A percentile compares a stretch with the other conserved stretches of the same genome.
Conservation (phyloP, 2,329 filamentous ascomycete genomes). For the Dactylellina parvicollis region DNA sequence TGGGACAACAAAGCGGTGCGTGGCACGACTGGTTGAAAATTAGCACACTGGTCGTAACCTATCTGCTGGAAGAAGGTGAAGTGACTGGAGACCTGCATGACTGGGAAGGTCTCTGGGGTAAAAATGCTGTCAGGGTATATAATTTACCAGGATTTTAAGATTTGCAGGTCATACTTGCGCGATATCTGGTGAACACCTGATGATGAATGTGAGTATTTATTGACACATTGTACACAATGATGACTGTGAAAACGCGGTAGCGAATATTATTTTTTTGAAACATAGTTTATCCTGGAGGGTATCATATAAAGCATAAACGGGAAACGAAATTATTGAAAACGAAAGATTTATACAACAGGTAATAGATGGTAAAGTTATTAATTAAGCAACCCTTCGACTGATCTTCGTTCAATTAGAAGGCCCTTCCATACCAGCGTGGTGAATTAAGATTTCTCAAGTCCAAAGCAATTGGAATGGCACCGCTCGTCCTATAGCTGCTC, state of each 20-base stretch:
- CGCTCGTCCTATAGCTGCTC: conserved; percentile 39
- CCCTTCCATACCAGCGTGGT: conserved; percentile 41
- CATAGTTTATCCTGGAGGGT: conserved; percentile 21
- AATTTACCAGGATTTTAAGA: neutral
- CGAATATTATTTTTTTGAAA: conserved; percentile 18
- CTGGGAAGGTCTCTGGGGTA: conserved; percentile 45
- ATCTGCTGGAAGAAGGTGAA: conserved; percentile 16
- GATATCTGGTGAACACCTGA: no score
- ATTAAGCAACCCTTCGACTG: neutral
- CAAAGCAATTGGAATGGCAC: conserved; percentile 46
- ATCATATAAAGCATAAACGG: conserved; percentile 26
- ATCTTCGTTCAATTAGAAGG: conserved; percentile 19
- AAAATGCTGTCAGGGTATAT: conserved; percentile 25
- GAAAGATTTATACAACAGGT: neutral
- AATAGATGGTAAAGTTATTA: neutral
- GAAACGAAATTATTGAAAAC: neutral
- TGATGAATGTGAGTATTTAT: no score
- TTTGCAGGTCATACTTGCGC: neutral
- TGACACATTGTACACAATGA: no score
- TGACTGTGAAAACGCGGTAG: neutral
- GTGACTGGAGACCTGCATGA: conserved; percentile 5
- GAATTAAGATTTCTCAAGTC: conserved; percentile 45
- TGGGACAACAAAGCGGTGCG: conserved; percentile 29
- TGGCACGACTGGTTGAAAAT: conserved; percentile 38
- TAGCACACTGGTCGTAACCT: neutral